phyloP scores from a whole-genome alignment of 306 rosid species.

The Castanospermum australe region DNA sequence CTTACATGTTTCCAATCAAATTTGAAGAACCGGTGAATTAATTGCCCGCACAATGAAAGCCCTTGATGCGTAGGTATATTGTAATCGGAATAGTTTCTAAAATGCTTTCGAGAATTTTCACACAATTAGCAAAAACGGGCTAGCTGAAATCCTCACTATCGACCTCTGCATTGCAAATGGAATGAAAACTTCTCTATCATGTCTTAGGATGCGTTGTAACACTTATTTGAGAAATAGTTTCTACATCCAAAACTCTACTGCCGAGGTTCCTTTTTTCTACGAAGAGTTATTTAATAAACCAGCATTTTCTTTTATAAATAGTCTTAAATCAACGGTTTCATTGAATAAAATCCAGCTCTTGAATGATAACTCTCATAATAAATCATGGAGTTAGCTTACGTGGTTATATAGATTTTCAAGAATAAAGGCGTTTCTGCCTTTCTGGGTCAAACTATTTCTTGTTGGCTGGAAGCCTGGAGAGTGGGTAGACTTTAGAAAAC shows the following conservation, averaged over 20 bases:
- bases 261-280: background rate
- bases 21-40: background rate
- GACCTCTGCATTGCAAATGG: background rate
- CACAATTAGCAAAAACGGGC: background rate
- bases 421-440: background rate
- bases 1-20: background rate
- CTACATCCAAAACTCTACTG: background rate
- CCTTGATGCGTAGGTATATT: background rate
- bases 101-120: background rate
- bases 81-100: background rate
- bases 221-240: background rate
- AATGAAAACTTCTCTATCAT: background rate
- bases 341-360: background rate
- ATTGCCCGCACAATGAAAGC: background rate
- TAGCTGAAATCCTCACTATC: background rate
- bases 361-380: background rate
- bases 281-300: background rate
- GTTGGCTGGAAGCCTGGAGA: background rate
- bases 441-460: background rate
- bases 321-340: background rate
- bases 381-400: background rate
- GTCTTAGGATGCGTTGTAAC: background rate
- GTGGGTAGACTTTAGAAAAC: background rate
- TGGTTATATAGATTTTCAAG: constrained; percentile 11
- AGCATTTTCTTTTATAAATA: background rate